Conservation (phyloP, 371 early-diverging fungal species). For the Phascolomyces articulosus region DNA sequence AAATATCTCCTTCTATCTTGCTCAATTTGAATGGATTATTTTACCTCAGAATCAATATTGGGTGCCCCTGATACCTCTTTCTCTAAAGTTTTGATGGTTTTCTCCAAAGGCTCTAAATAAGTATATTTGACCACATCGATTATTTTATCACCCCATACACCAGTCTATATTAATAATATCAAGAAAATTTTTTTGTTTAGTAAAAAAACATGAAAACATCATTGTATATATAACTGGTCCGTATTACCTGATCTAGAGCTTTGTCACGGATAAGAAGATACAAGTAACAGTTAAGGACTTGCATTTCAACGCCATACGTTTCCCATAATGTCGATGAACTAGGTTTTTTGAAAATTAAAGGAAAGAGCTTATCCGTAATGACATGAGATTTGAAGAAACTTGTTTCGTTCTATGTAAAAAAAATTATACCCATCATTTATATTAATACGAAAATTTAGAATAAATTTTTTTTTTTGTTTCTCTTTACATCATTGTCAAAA, state of each 20-base stretch:
- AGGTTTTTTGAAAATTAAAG: conserved; percentile 10
- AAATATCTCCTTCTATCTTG: too few species aligned
- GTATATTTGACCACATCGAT: neutral
- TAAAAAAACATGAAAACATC: too few species aligned
- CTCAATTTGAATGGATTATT: too few species aligned
- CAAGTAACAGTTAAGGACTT: conserved; percentile 42
- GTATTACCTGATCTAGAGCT: conserved; percentile 24
- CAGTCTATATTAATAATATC: neutral
- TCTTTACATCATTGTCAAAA: conserved; percentile 12
- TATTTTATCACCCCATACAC: conserved; percentile 8
- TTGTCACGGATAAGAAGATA: conserved; percentile 42
- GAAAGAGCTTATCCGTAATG: conserved; percentile 19
- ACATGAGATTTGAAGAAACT: conserved; percentile 13
- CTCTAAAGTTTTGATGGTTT: neutral
- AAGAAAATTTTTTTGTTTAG: too few species aligned
- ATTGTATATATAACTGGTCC: too few species aligned
- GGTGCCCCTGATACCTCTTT: neutral
- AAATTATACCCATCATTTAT: neutral
- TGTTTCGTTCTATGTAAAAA: neutral
- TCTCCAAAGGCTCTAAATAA: neutral
- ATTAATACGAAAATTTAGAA: neutral
- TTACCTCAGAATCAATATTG: neutral
- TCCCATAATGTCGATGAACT: conserved; percentile 14
- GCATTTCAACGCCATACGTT: conserved; percentile 34
- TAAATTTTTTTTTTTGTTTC: neutral